Conservation (phyloP, 2,329 filamentous ascomycete species). For the Alternaria ethzedia region DNA sequence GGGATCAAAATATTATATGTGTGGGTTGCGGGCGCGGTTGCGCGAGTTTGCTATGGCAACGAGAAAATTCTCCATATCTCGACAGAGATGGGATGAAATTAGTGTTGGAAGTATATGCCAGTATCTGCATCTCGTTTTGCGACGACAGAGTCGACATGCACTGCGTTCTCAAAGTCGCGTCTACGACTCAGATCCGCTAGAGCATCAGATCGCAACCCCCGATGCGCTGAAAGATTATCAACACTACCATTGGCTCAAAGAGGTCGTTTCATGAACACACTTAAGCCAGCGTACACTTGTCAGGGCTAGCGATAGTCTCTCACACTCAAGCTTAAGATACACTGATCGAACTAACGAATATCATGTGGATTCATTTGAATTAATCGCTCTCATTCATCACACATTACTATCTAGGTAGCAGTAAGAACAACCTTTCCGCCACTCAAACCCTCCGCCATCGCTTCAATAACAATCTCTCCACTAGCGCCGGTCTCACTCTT, state of each 20-base stretch:
- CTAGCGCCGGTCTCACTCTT: slow-evolving; percentile 10
- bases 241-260: not conserved
- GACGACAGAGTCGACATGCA: not conserved
- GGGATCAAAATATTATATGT: not conserved
- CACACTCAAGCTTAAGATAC: not conserved
- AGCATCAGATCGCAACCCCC: not conserved
- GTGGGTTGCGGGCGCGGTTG: not conserved
- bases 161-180: not conserved
- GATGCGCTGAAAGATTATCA: not conserved
- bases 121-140: not conserved
- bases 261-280: not conserved
- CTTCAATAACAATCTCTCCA: slow-evolving; percentile 22
- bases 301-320: not conserved
- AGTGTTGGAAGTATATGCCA: not conserved
- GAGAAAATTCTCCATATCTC: not conserved
- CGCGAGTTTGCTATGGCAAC: not conserved
- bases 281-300: not conserved
- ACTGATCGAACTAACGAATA: not conserved
- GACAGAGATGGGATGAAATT: not conserved
- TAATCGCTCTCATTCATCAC: not conserved
- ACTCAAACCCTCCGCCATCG: slow-evolving; percentile 7
- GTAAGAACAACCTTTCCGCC: slow-evolving; percentile 10
- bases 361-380: not conserved
- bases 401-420: not conserved
- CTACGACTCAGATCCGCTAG: not conserved